These are phyloP conservation scores for Ustilago hordei DNA, from an alignment of 1,284 basidiomycete genomes.

Conservation along the genomic window DNA sequence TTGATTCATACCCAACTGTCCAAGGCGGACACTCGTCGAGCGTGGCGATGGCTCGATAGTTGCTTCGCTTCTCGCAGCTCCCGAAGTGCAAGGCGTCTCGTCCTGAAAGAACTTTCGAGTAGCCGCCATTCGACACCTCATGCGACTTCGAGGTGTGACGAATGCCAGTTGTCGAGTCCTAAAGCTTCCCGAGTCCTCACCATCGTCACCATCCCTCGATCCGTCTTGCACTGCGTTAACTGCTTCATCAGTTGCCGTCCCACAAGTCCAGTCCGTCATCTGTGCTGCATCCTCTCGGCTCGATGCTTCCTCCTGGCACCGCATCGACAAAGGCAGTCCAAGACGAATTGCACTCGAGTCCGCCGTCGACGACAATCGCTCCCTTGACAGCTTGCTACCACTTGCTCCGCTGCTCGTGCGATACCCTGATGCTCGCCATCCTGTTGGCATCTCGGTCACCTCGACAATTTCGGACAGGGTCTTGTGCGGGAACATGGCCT, in stretches of 20 bases:
- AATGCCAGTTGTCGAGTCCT: constrained; percentile 7
- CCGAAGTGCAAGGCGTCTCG: not conserved
- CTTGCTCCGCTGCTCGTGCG: constrained; percentile 22
- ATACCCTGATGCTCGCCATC: constrained; percentile 10
- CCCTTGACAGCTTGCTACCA: constrained; percentile 10
- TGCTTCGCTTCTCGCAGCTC: not conserved
- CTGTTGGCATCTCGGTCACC: constrained; percentile 23
- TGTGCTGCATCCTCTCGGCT: not conserved
- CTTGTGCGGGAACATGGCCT: constrained; percentile 37
- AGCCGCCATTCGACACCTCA: constrained; percentile 22
- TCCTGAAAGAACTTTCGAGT: constrained; percentile 5
- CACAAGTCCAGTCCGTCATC: not conserved
- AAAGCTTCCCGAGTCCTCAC: not conserved
- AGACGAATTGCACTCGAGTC: constrained; percentile 11
- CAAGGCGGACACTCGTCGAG: constrained; percentile 10
- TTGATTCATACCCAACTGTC: constrained; percentile 33
- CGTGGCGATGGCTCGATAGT: constrained; percentile 11
- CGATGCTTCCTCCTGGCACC: not conserved
- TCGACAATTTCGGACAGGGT: constrained; percentile 36
- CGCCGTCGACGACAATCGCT: constrained; percentile 3
- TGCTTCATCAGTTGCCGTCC: not conserved
- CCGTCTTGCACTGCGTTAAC: not conserved
- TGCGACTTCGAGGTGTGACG: constrained; percentile 24
- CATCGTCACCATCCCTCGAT: not conserved
- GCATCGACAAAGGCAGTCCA: constrained; percentile 18